Base-by-base conservation (phyloP, 805 yeast species). In the Cyberlindnera saturnus region DNA sequence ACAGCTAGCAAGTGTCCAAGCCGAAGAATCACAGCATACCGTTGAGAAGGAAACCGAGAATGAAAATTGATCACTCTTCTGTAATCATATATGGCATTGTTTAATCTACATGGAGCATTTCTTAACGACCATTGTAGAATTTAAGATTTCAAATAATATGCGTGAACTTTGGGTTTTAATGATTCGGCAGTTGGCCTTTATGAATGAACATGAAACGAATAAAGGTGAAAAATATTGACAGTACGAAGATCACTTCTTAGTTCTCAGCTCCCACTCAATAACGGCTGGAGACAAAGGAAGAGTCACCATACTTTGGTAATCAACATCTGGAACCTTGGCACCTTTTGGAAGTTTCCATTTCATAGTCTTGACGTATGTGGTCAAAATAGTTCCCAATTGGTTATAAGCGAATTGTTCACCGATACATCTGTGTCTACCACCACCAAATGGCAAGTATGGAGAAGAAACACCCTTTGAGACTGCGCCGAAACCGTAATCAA, bases 371-470 rank as follows among this genome's bases (percentile, higher is more conserved):
- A 91, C 74, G 62, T 73, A 86, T 15, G 88, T 77, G 32, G 86
- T 67, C 60, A 93, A 70, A 47, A 93, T 73, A 39, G 93, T 81
- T 39, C 96, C 96, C 52, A 93, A 76, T 73, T 93, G 99, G 53
- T 83, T 81, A 65, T 82, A 87, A 20, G 99, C 99, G 69, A 93
- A 93, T 64, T 91, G 98, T 69, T 93, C 99, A 63, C 99, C 99
- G 60, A 93, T 91, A 70, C 99, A 93, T 71, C 99, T 85, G 66
- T 93, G 99, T 75, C 99, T 86, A 54, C 99, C 99, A 66, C 98
- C 99, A 56, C 99, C 99, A 60, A 93, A 93, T 43, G 99, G 99
- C 63, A 93, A 78, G 69, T 88, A 93, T 46, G 98, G 96, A 35
- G 96, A 87, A 28, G 86, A 72, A 41, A 91, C 98, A 69, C 98